Evolutionary conservation across 352 stramenopile species (phyloP), one percentile per base, ranked within the genome.

Genomic region (Phytopythium vexans): DNA sequence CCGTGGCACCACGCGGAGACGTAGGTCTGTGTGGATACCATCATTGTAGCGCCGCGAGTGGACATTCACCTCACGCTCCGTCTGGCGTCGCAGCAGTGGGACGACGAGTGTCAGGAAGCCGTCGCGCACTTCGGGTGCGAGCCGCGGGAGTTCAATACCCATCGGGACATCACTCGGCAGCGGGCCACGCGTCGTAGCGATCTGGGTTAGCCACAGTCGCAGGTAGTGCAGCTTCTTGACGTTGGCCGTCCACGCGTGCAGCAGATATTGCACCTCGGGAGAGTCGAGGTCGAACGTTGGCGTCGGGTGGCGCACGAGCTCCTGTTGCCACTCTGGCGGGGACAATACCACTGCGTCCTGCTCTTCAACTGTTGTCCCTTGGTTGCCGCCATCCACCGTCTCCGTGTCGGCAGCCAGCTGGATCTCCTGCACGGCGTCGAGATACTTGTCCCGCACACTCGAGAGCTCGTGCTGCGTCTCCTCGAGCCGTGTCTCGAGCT

Each of bases 51-150:
- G 60, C 49, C 79, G 76, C 39, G 64, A 82, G 58, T 91, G 78
- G 15, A 87, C 82, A 1, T 72, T 58, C 45, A 93, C 74, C 41
- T 86, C 67, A 8, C 76, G 72, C 34, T 74, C 53, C n/a, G 77
- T 82, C 52, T 91, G 80, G 32, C 79, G 79, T 16, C 82, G 70
- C 33, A 93, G 63, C 48, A 93, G 62, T n/a, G 80, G 82, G n/a
- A 93, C 76, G 2, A 91, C 74, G 10, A 93, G 70, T 34, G 72
- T 85, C 10, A 91, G 56, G 51, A 93, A 91, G 0, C 80, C 82
- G 45, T 91, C 82, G n/a, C 77, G 71, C 47, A 93, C 77, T 51
- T 93, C 80, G 3, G 74, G 77, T 6, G 56, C 49, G 43, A 93
- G 64, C 11, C 78, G 71, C 52, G 81, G 81, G 21, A 93, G 64